Base-by-base conservation (phyloP, 805 yeast genomes). In the Saturnispora serradocipensis region DNA sequence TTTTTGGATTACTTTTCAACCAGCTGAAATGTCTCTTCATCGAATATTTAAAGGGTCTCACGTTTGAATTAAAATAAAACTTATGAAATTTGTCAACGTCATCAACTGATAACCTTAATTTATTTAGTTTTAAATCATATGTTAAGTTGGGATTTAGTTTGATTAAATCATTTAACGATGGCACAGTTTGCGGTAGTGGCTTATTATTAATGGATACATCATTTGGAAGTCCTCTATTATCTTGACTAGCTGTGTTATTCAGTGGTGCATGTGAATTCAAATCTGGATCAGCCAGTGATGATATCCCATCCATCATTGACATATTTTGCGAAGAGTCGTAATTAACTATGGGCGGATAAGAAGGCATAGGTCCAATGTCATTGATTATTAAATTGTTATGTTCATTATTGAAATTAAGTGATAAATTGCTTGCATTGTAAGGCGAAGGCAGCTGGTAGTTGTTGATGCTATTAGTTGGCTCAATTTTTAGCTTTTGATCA, bases 51-150 rank as follows among this genome's bases (percentile, higher is more conserved):
- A 53, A 59, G 5, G 56, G 43, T 39, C 58, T 51, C 5, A 45
- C 40, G 8, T 45, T 52, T 3, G 48, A 35, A 7, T 43, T 45
- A 30, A 59, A 61, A 42, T 58, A 59, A 20, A 43, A 36, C 0
- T 44, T 24, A 52, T 62, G 65, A 20, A 66, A 46, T 22, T 42
- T 54, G 35, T 56, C 54, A 3, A 61, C 49, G 46, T 62, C 67
- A 2, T 48, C 46, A 45, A 59, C 36, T 2, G 61, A 51, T 18
- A 65, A 53, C 2, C 58, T 61, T 7, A 58, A 45, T 13, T 57
- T 56, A n/a, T 53, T 45, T 10, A 61, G 45, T 13, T 46, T 52
- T 18, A 59, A 46, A 3, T 53, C 16, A 10, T 32, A 10, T 15
- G 39, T 45, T 28, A 57, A 46, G n/a, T 49, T 18, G 5, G 51